Conservation (phyloP, 106 monocot genomes). For the Apostasia ramifera region DNA sequence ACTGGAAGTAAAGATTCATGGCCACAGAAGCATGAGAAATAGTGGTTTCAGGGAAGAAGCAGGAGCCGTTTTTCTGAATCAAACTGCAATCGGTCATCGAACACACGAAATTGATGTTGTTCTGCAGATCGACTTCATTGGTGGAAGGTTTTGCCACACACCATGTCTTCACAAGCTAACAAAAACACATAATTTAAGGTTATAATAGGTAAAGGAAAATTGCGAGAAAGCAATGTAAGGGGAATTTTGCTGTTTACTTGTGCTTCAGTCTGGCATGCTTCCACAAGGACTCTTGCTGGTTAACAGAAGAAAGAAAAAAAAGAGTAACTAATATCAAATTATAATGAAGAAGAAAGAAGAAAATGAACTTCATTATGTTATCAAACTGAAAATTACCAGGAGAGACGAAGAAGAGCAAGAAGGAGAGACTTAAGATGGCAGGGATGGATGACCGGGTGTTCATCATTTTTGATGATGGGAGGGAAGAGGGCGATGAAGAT, state of each 20-base stretch:
- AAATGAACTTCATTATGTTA: not conserved
- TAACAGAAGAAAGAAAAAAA: not conserved
- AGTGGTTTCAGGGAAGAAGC: constrained; percentile 22
- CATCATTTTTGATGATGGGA: not conserved
- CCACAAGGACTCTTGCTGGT: not conserved
- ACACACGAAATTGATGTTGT: constrained; percentile 26
- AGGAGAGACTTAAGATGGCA: not conserved
- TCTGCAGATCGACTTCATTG: constrained; percentile 15
- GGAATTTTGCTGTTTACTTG: not conserved
- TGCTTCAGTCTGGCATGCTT: not conserved
- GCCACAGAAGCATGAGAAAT: constrained; percentile 29
- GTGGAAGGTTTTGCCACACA: constrained; percentile 32
- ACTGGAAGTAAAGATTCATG: constrained; percentile 36
- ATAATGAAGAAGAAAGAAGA: not conserved
- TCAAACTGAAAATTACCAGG: not conserved
- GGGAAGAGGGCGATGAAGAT: not conserved
- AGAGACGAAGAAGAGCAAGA: not conserved
- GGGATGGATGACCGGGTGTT: too few relatives aligned
- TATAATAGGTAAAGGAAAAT: not conserved
- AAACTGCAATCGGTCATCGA: constrained; percentile 17
- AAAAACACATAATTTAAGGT: not conserved
- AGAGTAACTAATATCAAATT: not conserved
- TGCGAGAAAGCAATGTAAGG: not conserved
- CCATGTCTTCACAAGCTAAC: constrained; percentile 19
- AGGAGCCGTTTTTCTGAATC: constrained; percentile 15